A percentile compares a stretch with the other conserved stretches of the same genome.
Conservation (phyloP, 768 basidiomycete genomes). For the Hirschioporus abietinus region DNA sequence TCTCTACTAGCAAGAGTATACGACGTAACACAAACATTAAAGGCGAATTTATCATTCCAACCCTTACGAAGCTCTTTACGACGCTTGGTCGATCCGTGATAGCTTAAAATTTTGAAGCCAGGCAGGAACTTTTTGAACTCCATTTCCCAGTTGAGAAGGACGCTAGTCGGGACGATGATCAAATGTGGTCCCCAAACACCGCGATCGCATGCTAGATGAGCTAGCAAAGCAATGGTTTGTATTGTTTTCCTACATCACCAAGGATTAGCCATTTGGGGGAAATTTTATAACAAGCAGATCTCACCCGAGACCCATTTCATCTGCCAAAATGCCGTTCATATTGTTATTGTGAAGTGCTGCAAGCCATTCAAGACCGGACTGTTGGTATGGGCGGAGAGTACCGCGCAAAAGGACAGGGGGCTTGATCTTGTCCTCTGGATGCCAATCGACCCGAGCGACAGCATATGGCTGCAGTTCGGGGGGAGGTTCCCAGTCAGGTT, state of each 20-base stretch:
- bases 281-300: slow-evolving; percentile 23
- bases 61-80: slow-evolving; percentile 86
- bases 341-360: slow-evolving; percentile 79
- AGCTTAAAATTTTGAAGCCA: slow-evolving; percentile 80
- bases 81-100: slow-evolving; percentile 86
- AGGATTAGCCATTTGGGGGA: slow-evolving; percentile 6
- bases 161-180: slow-evolving; percentile 89
- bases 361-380: slow-evolving; percentile 91
- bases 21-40: slow-evolving; percentile 94
- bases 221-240: slow-evolving; percentile 91
- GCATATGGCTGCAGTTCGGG: slow-evolving; percentile 62
- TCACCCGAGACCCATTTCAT: slow-evolving; percentile 94
- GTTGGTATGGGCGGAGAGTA: slow-evolving; percentile 86
- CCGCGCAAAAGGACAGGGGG: slow-evolving; percentile 80
- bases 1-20: slow-evolving; percentile 91
- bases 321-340: slow-evolving; percentile 80
- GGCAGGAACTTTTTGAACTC: slow-evolving; percentile 96
- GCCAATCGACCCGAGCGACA: slow-evolving; percentile 68
- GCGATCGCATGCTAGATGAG: slow-evolving; percentile 85
- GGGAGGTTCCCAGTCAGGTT: slow-evolving; percentile 16
- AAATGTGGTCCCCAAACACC: slow-evolving; percentile 93
- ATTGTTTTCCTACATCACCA: slow-evolving; percentile 72
- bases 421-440: slow-evolving; percentile 48
- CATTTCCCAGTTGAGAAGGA: slow-evolving; percentile 94
- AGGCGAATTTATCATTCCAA: slow-evolving; percentile 84